Conservation (phyloP, 345 rosid genomes). For the Salix exigua region DNA sequence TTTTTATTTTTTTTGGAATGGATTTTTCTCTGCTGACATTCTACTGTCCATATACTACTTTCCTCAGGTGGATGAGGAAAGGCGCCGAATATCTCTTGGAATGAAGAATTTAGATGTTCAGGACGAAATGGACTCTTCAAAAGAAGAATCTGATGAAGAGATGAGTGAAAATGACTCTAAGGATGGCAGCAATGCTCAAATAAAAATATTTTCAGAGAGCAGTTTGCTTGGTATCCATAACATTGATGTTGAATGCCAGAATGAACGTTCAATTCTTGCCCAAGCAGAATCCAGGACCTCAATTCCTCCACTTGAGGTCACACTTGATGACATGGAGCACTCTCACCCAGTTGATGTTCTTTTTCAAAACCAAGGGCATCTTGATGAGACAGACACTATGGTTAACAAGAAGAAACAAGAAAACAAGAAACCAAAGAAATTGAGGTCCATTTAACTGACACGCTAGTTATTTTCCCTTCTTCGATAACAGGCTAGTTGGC, state of each 20-base stretch:
- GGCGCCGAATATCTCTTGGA: conserved; percentile 74
- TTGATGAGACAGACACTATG: conserved; percentile 22
- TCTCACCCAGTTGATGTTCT: conserved; percentile 27
- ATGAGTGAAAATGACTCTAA: conserved; percentile 33
- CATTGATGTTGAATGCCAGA: conserved; percentile 36
- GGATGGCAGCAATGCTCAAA: conserved; percentile 18
- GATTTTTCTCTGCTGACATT: neutral
- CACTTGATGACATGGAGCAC: conserved; percentile 63
- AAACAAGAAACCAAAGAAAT: conserved; percentile 64
- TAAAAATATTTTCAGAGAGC: conserved; percentile 15
- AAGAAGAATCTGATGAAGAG: conserved; percentile 41
- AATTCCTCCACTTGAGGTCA: conserved; percentile 79
- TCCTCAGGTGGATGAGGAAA: conserved; percentile 69
- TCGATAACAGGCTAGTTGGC: neutral
- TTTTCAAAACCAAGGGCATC: conserved; percentile 33
- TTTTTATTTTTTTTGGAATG: no score
- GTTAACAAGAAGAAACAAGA: conserved; percentile 49
- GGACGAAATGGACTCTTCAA: conserved; percentile 28
- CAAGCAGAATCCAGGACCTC: conserved; percentile 70
- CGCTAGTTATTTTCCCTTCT: neutral
- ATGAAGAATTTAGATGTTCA: conserved; percentile 61
- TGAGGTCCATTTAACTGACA: conserved; percentile 44
- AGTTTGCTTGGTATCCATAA: conserved; percentile 24
- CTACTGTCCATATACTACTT: conserved; percentile 11
- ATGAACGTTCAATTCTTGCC: conserved; percentile 44